phyloP scores from a whole-genome alignment of 2,329 filamentous ascomycete species.

The Alternaria gansuensis region DNA sequence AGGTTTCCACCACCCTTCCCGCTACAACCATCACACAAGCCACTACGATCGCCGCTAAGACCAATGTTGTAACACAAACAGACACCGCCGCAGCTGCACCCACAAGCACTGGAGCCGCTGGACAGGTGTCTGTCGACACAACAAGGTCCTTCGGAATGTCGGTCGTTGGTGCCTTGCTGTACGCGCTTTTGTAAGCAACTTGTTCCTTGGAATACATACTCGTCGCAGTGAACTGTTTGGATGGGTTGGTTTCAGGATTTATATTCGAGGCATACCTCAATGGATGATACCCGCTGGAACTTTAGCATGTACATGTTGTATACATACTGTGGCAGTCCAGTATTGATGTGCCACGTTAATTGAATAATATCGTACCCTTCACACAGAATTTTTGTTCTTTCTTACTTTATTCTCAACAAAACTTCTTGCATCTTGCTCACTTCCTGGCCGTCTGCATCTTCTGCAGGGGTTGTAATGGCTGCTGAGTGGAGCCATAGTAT shows the following conservation, averaged over 20 bases:
- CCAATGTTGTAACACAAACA: constrained; percentile 33
- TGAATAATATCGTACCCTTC: constrained; percentile 23
- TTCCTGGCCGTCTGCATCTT: constrained; percentile 45
- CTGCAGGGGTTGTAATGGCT: constrained; percentile 50
- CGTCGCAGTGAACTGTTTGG: neutral
- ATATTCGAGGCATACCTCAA: constrained; percentile 16
- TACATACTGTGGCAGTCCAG: constrained; percentile 14
- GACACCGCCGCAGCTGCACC: constrained; percentile 24
- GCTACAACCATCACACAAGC: constrained; percentile 34
- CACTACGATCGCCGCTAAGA: constrained; percentile 37
- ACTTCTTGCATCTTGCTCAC: constrained; percentile 29
- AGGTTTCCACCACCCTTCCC: constrained; percentile 31
- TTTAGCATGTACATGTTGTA: constrained; percentile 9
- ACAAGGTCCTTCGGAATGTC: constrained; percentile 37
- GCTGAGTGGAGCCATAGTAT: constrained; percentile 58
- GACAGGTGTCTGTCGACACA: constrained; percentile 27
- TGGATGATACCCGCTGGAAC: constrained; percentile 35
- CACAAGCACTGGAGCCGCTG: constrained; percentile 35
- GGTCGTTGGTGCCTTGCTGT: constrained; percentile 39
- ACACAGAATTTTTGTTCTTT: neutral
- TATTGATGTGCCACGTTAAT: constrained; percentile 24
- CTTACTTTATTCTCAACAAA: neutral
- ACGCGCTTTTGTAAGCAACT: constrained; percentile 29
- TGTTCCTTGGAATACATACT: neutral
- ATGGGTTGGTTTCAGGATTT: neutral